Conservation (phyloP, 2,329 filamentous ascomycete genomes). For the Microascus cirrosus region DNA sequence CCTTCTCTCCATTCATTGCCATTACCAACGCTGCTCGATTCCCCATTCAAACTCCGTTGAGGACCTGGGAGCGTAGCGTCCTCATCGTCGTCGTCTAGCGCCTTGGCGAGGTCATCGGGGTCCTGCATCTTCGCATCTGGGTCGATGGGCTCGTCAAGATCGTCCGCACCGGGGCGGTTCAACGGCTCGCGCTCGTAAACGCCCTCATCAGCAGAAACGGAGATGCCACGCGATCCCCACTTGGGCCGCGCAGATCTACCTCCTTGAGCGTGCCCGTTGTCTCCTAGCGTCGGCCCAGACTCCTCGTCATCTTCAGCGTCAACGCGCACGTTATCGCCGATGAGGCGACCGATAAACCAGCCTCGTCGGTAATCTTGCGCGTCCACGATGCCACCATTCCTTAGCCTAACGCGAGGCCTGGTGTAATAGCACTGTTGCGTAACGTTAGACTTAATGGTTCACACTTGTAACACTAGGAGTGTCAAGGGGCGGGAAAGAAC, state of each 20-base stretch:
- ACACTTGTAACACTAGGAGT: not conserved
- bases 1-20: slow-evolving; percentile 31
- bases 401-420: slow-evolving; percentile 84
- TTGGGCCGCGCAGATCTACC: slow-evolving; percentile 26
- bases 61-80: slow-evolving; percentile 5
- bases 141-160: slow-evolving; percentile 35
- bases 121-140: slow-evolving; percentile 57
- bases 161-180: slow-evolving; percentile 23
- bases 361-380: slow-evolving; percentile 77
- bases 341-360: slow-evolving; percentile 71
- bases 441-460: not conserved
- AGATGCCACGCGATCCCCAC: slow-evolving; percentile 56
- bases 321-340: slow-evolving; percentile 40
- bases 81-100: slow-evolving; percentile 38
- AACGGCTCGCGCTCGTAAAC: slow-evolving; percentile 39
- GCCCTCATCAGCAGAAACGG: slow-evolving; percentile 53
- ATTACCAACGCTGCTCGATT: slow-evolving; percentile 27
- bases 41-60: slow-evolving; percentile 9
- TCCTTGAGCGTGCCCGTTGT: slow-evolving; percentile 11
- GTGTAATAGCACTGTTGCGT: slow-evolving; percentile 57
- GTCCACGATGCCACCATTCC: slow-evolving; percentile 79
- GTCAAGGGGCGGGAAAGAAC: not conserved
- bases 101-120: slow-evolving; percentile 52
- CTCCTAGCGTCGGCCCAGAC: slow-evolving; percentile 35
- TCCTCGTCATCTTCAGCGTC: slow-evolving; percentile 59